Evolutionary conservation across 768 basidiomycete genomes (phyloP).

Genomic region (Boletus reticulatus): DNA sequence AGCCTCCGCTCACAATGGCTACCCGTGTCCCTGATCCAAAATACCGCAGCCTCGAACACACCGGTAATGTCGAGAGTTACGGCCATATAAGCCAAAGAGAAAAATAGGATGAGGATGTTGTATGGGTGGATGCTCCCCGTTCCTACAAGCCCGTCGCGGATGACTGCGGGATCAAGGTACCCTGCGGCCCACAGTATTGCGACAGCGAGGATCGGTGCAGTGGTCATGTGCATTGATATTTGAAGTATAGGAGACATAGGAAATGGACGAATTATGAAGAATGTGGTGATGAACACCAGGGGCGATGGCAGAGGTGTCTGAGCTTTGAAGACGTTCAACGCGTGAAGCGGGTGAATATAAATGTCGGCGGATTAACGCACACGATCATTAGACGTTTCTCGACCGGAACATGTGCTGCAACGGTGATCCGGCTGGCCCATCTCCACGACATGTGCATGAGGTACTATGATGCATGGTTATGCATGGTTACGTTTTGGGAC

Average conservation of each 20-base stretch:
- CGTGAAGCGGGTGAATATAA: no score
- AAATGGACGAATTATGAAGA: constrained; percentile 49
- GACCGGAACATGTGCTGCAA: no score
- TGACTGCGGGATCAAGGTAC: constrained; percentile 25
- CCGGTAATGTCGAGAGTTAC: constrained; percentile 91
- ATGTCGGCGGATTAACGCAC: no score
- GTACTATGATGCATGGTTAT: no score
- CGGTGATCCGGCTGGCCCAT: no score
- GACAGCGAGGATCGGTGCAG: constrained; percentile 53
- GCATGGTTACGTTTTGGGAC: no score
- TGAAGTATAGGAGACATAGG: constrained; percentile 36
- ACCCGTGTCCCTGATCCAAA: constrained; percentile 82
- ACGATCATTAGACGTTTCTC: no score
- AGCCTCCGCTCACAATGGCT: constrained; percentile 70
- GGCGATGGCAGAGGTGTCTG: no score
- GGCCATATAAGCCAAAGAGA: constrained; percentile 89
- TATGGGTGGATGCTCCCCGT: no score
- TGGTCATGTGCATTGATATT: constrained; percentile 47
- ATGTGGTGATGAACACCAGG: constrained; percentile 54
- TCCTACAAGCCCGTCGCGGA: no score
- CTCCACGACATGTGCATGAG: no score
- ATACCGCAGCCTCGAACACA: constrained; percentile 80
- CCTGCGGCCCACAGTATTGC: constrained; percentile 54
- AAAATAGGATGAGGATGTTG: constrained; percentile 54
- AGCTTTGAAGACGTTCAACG: no score